A percentile compares a stretch with the other conserved stretches of the same genome.
Conservation (phyloP, 2,329 filamentous ascomycete species). For the Tolypocladium endophyticum region DNA sequence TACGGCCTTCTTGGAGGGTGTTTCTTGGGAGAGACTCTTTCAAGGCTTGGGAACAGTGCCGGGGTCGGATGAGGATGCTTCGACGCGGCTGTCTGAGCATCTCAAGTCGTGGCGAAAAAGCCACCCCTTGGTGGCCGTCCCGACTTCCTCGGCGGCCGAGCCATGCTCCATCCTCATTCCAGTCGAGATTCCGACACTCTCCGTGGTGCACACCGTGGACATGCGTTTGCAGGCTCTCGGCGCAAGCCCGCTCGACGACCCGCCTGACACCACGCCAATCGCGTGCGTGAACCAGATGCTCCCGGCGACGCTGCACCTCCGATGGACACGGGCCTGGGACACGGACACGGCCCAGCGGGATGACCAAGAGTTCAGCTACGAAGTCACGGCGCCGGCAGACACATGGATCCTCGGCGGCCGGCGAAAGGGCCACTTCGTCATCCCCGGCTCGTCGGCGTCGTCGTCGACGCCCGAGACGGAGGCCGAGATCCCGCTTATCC, state of each 20-base stretch:
- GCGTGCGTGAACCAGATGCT: constrained; percentile 55
- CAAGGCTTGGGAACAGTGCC: constrained; percentile 34
- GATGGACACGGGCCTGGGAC: constrained; percentile 55
- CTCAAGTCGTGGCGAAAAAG: constrained; percentile 23
- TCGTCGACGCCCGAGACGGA: constrained; percentile 39
- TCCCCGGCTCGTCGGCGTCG: constrained; percentile 24
- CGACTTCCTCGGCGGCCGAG: constrained; percentile 16
- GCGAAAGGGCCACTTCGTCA: constrained; percentile 66
- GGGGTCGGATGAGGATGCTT: constrained; percentile 21
- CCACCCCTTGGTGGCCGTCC: constrained; percentile 16
- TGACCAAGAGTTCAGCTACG: constrained; percentile 70
- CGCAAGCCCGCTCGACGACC: constrained; percentile 16
- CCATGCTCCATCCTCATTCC: constrained; percentile 68
- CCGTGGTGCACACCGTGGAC: constrained; percentile 72
- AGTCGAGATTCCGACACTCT: constrained; percentile 76
- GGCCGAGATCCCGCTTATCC: constrained; percentile 54
- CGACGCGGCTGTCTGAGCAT: constrained; percentile 12
- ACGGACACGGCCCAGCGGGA: constrained; percentile 28
- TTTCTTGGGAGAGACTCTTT: constrained; percentile 40
- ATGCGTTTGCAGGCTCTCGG: constrained; percentile 40
- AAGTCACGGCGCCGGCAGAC: constrained; percentile 63
- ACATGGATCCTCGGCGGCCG: constrained; percentile 80
- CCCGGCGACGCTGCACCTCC: constrained; percentile 48
- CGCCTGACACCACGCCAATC: constrained; percentile 27
- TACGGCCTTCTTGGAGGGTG: constrained; percentile 33